Conservation (phyloP, 345 rosid species). For the Citrus maxima region DNA sequence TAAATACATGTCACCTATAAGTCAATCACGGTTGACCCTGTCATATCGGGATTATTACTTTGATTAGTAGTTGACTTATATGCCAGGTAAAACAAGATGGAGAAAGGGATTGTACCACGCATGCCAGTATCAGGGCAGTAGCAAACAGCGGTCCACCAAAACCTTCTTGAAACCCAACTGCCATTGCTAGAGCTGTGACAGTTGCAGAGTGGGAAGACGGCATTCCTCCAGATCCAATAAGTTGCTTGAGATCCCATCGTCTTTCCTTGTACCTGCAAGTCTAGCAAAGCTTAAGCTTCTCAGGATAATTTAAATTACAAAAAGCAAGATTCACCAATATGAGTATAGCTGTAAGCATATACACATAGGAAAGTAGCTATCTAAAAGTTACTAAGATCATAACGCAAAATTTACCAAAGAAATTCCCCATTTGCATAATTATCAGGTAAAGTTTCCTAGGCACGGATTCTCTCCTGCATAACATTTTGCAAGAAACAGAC, state of each 20-base stretch:
- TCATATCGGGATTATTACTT: background rate
- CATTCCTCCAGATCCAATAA: slow-evolving; percentile 93
- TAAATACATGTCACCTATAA: background rate
- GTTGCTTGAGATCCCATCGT: slow-evolving; percentile 67
- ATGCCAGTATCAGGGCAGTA: slow-evolving; percentile 55
- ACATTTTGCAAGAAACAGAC: background rate
- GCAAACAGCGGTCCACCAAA: slow-evolving; percentile 67
- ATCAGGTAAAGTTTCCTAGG: background rate
- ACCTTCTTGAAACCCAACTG: slow-evolving; percentile 74
- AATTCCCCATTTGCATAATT: background rate
- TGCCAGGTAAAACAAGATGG: background rate
- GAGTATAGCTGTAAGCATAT: background rate
- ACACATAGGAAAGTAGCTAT: background rate
- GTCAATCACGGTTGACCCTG: background rate
- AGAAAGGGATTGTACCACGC: slow-evolving; percentile 50
- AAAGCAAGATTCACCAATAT: background rate
- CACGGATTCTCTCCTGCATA: background rate
- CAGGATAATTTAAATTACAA: slow-evolving; percentile 20
- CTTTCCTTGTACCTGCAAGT: slow-evolving; percentile 70
- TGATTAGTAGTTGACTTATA: background rate
- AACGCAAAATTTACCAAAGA: background rate
- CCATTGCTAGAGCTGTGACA: slow-evolving; percentile 64
- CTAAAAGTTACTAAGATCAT: background rate
- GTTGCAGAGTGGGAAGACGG: slow-evolving; percentile 95
- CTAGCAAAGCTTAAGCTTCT: slow-evolving; percentile 39